These are phyloP conservation scores for Cytidiella melzeri DNA, from an alignment of 768 basidiomycete species.

Conservation along the genomic window DNA sequence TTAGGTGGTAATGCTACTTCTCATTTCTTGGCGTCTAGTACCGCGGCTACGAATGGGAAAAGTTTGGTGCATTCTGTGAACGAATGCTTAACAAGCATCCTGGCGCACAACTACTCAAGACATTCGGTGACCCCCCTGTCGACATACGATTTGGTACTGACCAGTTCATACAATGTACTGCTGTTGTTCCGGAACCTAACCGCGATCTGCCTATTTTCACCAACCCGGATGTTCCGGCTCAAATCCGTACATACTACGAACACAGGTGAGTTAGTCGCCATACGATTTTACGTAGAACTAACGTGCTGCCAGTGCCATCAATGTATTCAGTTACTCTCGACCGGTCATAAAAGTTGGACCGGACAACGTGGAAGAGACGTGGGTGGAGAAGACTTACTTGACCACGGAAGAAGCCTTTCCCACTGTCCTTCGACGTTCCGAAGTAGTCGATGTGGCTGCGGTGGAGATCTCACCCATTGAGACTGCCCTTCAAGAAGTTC, in stretches of 20 bases:
- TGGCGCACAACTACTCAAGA: constrained; percentile 72
- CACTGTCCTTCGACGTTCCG: constrained; percentile 84
- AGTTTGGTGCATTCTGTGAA: constrained; percentile 84
- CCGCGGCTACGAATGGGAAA: constrained; percentile 94
- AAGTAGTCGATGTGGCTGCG: constrained; percentile 65
- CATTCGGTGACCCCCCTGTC: constrained; percentile 67
- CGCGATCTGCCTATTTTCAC: constrained; percentile 71
- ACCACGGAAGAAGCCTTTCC: constrained; percentile 89
- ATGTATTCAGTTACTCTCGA: constrained; percentile 72
- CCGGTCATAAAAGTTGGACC: constrained; percentile 57
- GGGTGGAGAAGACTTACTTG: constrained; percentile 86
- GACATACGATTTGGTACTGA: constrained; percentile 75
- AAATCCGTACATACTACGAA: constrained; percentile 83
- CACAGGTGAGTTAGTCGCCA: constrained; percentile 49
- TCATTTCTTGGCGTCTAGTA: constrained; percentile 43
- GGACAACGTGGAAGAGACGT: constrained; percentile 67
- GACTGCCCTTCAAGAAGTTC: constrained; percentile 75
- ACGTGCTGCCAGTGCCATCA: constrained; percentile 55
- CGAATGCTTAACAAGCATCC: constrained; percentile 88
- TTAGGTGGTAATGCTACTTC: not conserved
- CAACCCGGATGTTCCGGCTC: constrained; percentile 74
- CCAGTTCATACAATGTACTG: constrained; percentile 85
- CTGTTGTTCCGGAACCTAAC: constrained; percentile 83
- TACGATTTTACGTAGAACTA: not conserved
- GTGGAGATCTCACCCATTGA: constrained; percentile 83